Conservation (phyloP, 1,284 basidiomycete species). For the Spongiforma sp. region DNA sequence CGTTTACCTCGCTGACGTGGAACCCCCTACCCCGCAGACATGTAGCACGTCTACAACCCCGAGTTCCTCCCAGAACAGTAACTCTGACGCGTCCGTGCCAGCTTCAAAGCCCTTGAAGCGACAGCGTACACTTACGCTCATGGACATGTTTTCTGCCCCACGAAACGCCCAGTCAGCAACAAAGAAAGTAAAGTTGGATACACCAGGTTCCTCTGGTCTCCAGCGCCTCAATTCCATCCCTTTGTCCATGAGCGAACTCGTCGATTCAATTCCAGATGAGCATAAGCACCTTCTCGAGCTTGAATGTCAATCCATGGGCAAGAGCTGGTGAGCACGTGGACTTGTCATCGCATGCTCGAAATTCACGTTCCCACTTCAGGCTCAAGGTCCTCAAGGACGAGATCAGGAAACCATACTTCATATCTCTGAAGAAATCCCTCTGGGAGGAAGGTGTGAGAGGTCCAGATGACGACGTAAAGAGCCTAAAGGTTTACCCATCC, state of each 20-base stretch:
- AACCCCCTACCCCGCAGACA: conserved; percentile 28
- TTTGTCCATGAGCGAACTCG: conserved; percentile 65
- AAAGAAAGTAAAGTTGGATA: conserved; percentile 49
- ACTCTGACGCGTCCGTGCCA: conserved; percentile 13
- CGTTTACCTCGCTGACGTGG: conserved; percentile 66
- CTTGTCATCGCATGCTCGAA: conserved; percentile 1
- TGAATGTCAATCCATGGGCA: conserved; percentile 74
- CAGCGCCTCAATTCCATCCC: conserved; percentile 69
- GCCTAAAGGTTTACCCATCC: conserved; percentile 63
- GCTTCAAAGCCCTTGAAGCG: conserved; percentile 53
- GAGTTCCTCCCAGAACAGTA: too few relatives aligned
- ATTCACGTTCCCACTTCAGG: conserved; percentile 45
- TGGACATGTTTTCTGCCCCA: conserved; percentile 61
- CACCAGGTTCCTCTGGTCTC: conserved; percentile 27
- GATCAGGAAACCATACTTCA: conserved; percentile 77
- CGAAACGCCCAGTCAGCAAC: conserved; percentile 41
- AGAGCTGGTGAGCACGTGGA: conserved; percentile 64
- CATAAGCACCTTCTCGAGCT: conserved; percentile 62
- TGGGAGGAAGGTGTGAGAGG: conserved; percentile 70
- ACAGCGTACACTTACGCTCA: conserved; percentile 67
- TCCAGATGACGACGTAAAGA: conserved; percentile 48
- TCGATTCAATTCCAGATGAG: conserved; percentile 60
- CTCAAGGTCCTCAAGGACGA: conserved; percentile 75
- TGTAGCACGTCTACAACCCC: conserved; percentile 25
- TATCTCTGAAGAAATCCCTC: conserved; percentile 71